Conservation (phyloP, 768 basidiomycete genomes). For the Cystobasidium tubakii region DNA sequence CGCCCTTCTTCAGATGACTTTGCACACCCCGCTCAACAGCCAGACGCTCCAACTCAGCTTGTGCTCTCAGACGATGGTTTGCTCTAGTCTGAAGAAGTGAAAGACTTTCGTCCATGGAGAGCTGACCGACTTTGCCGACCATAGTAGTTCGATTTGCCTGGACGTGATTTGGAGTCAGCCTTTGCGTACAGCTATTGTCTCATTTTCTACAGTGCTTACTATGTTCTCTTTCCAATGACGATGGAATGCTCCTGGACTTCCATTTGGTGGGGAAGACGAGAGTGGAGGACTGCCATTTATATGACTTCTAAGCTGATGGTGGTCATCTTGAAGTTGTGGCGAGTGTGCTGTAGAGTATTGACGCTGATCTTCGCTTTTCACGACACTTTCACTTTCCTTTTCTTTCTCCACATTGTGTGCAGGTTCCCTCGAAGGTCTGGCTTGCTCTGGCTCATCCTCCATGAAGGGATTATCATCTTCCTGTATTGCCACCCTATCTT, state of each 20-base stretch:
- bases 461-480: conserved; percentile 12
- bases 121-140: conserved; percentile 10
- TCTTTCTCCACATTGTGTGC: neutral
- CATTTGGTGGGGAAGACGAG: neutral
- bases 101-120: conserved; percentile 12
- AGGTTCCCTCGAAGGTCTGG: too few species aligned
- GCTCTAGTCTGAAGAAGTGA: neutral
- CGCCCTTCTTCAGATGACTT: neutral
- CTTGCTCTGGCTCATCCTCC: neutral
- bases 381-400: neutral
- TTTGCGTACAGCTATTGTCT: neutral
- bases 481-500: conserved; percentile 19
- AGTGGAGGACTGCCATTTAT: conserved; percentile 15
- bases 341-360: neutral
- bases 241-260: neutral
- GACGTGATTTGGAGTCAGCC: neutral
- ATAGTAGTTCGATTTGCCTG: conserved; percentile 10
- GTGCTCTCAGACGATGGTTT: neutral
- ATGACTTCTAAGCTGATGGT: neutral
- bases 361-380: neutral
- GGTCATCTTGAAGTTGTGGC: neutral
- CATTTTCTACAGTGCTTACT: neutral
- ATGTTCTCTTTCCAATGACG: conserved; percentile 13
- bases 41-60: neutral
- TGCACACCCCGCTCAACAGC: neutral